Evolutionary conservation across 208 protist species (phyloP), one percentile per base, ranked within the genome.

Genomic region (Trypanosoma lewisi): DNA sequence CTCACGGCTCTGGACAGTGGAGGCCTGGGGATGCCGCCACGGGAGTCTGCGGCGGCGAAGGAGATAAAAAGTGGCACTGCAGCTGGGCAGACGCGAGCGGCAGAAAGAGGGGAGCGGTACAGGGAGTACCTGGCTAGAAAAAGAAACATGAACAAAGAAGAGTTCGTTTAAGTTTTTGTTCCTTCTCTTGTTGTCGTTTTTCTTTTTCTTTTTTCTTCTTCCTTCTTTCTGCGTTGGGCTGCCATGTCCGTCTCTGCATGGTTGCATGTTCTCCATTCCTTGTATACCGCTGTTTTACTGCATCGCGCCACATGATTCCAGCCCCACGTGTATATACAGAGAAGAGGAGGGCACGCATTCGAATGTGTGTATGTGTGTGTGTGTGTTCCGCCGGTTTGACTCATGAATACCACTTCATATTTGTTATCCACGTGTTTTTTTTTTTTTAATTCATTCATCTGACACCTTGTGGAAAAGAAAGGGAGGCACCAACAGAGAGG

Each of bases 51-150:
- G 31, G 6, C 11, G 66, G 30, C 2, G 54, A 36, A 51, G 50
- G 58, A 39, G 12, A 14, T 33, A 16, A 47, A 11, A 16, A 47
- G 3, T 55, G n/a, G 27, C 27, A 9, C 60, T 34, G 14, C 42
- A 6, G 31, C 17, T n/a, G 41, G 36, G 34, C 17, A 19, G 67
- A 23, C 23, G 39, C 62, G 23, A 37, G 2, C 12, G 42, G 5
- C n/a, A 27, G 61, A 63, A 56, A 75, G 70, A 30, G 87, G 87
- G 11, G 51, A 79, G 34, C 75, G 87, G 28, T 93, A 93, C 61
- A 80, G 73, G 37, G 83, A 93, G 34, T 93, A 93, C 55, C 45
- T 92, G 11, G 81, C 58, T 28, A 64, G 72, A 49, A 70, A 33
- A 63, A 64, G 39, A 17, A 51, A 19, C 39, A 42, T 7, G 25